These are phyloP conservation scores for Ogataea hybrid DNA, from an alignment of 1,139 yeast species.

Conservation along the genomic window DNA sequence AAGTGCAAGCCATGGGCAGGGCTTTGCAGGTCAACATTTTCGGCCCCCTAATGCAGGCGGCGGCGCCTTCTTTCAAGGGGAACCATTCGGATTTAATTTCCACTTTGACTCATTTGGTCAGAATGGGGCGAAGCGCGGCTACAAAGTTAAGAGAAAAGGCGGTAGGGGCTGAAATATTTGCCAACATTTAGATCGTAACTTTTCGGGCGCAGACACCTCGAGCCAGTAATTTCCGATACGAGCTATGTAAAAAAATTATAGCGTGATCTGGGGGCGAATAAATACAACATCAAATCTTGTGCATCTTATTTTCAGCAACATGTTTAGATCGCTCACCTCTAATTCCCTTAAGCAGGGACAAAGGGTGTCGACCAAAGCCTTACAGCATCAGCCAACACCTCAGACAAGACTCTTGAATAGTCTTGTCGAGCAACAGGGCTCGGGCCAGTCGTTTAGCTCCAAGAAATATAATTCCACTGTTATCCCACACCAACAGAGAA, in stretches of 20 bases:
- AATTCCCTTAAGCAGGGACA: slow-evolving; percentile 32
- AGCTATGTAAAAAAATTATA: slow-evolving; percentile 1
- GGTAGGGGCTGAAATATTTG: slow-evolving; percentile 2
- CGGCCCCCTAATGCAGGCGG: slow-evolving; percentile 21
- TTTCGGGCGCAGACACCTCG: slow-evolving; percentile 5
- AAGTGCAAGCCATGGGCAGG: slow-evolving; percentile 44
- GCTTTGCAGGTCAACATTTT: neutral
- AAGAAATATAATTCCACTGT: slow-evolving; percentile 5
- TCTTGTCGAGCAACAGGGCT: slow-evolving; percentile 20
- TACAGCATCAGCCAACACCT: slow-evolving; percentile 27
- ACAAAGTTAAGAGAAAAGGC: slow-evolving; percentile 4
- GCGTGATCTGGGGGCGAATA: slow-evolving; percentile 10
- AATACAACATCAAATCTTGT: slow-evolving; percentile 4
- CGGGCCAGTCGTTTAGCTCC: slow-evolving; percentile 4
- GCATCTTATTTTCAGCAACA: slow-evolving; percentile 5
- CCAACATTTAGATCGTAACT: neutral
- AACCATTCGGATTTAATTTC: slow-evolving; percentile 11
- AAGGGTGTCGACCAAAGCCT: slow-evolving; percentile 31
- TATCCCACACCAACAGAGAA: slow-evolving; percentile 8
- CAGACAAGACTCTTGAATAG: slow-evolving; percentile 20
- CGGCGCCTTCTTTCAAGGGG: slow-evolving; percentile 13
- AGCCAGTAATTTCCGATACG: slow-evolving; percentile 14
- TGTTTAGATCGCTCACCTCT: slow-evolving; percentile 30
- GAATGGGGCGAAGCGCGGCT: slow-evolving; percentile 1
- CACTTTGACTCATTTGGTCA: slow-evolving; percentile 15